These are phyloP conservation scores for Senna tora DNA, from an alignment of 306 rosid species.

Conservation along the genomic window DNA sequence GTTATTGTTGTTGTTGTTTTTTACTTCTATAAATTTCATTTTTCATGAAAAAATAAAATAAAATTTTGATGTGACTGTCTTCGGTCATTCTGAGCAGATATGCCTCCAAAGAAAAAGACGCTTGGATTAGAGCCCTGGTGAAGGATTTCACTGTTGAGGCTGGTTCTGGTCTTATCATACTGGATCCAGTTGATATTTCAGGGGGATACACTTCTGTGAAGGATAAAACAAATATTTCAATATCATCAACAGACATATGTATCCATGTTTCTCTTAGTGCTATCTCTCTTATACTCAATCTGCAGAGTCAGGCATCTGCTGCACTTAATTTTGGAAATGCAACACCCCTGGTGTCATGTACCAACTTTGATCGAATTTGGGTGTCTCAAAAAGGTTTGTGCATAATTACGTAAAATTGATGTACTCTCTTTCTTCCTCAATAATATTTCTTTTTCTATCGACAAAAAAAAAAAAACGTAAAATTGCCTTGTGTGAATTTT, in stretches of 20 bases:
- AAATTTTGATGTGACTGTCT: conserved; percentile 34
- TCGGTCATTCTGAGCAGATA: conserved; percentile 62
- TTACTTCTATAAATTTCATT: too few relatives aligned
- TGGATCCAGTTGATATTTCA: conserved; percentile 95
- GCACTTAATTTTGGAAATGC: conserved; percentile 84
- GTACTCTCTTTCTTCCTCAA: too few relatives aligned
- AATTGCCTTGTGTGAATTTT: conserved; percentile 6
- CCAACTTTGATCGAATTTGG: conserved; percentile 86
- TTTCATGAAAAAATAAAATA: not conserved
- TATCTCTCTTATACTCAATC: conserved; percentile 80
- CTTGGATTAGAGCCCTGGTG: conserved; percentile 91
- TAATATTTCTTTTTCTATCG: too few relatives aligned
- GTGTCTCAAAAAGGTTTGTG: conserved; percentile 81
- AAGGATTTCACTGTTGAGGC: conserved; percentile 94
- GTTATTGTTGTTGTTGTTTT: too few relatives aligned
- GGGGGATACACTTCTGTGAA: conserved; percentile 95
- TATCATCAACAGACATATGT: conserved; percentile 80
- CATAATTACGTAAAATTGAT: too few relatives aligned
- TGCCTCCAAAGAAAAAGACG: conserved; percentile 92
- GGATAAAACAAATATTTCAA: conserved; percentile 90
- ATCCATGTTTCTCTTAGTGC: conserved; percentile 94
- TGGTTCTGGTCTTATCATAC: conserved; percentile 93
- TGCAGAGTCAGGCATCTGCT: conserved; percentile 80
- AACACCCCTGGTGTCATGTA: conserved; percentile 74
- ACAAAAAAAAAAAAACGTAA: too few relatives aligned